Percentiles rank a stretch among this genome's conserved stretches.
Conservation (phyloP, 208 protist species). For the Phytomonas francai region DNA sequence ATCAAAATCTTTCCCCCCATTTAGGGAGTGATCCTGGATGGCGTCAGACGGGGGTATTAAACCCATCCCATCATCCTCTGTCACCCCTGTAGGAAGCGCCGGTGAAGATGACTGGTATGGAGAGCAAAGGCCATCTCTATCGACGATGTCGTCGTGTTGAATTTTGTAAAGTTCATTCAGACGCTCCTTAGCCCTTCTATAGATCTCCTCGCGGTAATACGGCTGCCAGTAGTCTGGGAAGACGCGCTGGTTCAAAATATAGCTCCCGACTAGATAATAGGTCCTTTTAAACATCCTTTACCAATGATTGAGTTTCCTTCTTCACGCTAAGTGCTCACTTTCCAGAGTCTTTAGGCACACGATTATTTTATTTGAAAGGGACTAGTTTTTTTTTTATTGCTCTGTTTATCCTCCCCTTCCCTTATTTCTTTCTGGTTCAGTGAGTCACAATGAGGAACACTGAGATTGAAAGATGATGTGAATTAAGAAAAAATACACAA, state of each 20-base stretch:
- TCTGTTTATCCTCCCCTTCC: not conserved
- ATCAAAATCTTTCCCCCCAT: not conserved
- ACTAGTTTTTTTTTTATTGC: not conserved
- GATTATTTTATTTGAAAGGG: not conserved
- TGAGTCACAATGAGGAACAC: not conserved
- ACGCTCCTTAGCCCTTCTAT: slow-evolving; percentile 33
- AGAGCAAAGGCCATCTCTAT: not conserved
- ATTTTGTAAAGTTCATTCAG: slow-evolving; percentile 16
- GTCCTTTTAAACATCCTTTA: not conserved
- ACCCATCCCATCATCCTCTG: not conserved
- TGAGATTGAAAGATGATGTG: not conserved
- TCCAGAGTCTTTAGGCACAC: not conserved
- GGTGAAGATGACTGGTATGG: not conserved
- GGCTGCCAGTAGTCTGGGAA: slow-evolving; percentile 80
- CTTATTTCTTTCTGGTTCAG: not conserved
- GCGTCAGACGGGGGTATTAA: not conserved
- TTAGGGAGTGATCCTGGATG: not conserved
- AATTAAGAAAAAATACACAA: not conserved
- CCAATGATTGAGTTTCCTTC: not conserved
- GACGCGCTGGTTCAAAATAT: slow-evolving; percentile 52
- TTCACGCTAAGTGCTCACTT: not conserved
- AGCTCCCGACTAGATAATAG: slow-evolving; percentile 23
- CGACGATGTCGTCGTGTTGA: not conserved
- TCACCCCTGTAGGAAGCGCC: not conserved
- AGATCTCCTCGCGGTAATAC: slow-evolving; percentile 59